These are phyloP conservation scores for Plantago ovata DNA, from an alignment of 257 asterid species.

Conservation along the genomic window DNA sequence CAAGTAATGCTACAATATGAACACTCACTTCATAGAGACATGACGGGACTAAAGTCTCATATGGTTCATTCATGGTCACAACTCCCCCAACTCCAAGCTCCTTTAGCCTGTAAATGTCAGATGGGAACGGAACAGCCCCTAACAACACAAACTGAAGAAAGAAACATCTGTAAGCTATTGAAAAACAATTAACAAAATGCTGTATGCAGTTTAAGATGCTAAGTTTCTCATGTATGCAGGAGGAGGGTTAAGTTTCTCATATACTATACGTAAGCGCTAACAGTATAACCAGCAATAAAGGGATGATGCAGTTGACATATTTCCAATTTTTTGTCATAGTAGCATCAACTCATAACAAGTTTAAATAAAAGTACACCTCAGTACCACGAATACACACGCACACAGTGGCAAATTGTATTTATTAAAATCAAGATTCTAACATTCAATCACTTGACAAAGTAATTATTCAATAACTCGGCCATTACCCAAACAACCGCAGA, in stretches of 20 bases:
- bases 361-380: too few relatives aligned
- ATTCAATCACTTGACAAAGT: neutral
- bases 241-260: too few relatives aligned
- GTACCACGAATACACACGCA: neutral
- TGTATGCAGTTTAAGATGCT: neutral
- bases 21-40: slow-evolving; percentile 43
- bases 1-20: neutral
- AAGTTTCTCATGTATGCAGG: too few relatives aligned
- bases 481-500: too few relatives aligned
- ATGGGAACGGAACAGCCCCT: slow-evolving; percentile 64
- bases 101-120: slow-evolving; percentile 45
- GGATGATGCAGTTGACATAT: too few relatives aligned
- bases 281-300: too few relatives aligned
- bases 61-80: slow-evolving; percentile 54
- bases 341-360: too few relatives aligned
- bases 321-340: too few relatives aligned
- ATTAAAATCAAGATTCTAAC: neutral
- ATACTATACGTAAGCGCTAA: too few relatives aligned
- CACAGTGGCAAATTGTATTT: too few relatives aligned
- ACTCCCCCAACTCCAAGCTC: slow-evolving; percentile 53
- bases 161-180: neutral
- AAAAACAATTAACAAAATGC: neutral
- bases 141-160: slow-evolving; percentile 44
- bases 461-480: neutral
- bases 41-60: slow-evolving; percentile 54